Evolutionary conservation across 768 basidiomycete genomes (phyloP).

Genomic region (Boletus rubropictus): DNA sequence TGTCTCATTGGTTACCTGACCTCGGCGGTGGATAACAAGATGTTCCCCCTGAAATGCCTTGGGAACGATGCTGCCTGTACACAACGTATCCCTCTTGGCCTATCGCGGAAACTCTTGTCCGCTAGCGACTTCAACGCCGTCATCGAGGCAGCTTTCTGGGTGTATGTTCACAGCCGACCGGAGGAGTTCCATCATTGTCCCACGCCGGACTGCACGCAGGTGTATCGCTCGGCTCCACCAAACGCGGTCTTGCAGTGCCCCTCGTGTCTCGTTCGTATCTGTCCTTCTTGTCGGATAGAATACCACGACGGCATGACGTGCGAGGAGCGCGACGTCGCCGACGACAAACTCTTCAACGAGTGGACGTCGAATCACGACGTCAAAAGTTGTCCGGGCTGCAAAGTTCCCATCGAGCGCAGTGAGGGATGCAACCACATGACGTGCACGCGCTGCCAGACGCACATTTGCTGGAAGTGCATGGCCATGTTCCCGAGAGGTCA

Average conservation of each 20-base stretch:
- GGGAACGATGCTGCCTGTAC: constrained; percentile 58
- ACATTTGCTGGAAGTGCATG: constrained; percentile 79
- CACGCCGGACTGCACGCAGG: constrained; percentile 69
- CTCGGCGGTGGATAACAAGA: constrained; percentile 49
- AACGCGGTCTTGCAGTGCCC: constrained; percentile 61
- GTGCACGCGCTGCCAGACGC: constrained; percentile 67
- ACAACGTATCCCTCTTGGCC: constrained; percentile 47
- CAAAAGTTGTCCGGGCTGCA: constrained; percentile 71
- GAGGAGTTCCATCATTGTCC: constrained; percentile 71
- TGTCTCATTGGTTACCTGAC: constrained; percentile 58
- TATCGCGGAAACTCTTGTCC: constrained; percentile 47
- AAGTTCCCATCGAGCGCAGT: constrained; percentile 60
- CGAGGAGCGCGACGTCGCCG: constrained; percentile 46
- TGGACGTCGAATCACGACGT: constrained; percentile 64
- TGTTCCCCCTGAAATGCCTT: constrained; percentile 70
- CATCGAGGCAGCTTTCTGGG: constrained; percentile 53
- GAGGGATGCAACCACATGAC: constrained; percentile 83
- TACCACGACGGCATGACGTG: constrained; percentile 68
- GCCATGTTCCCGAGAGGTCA: constrained; percentile 61
- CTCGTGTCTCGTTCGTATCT: constrained; percentile 65
- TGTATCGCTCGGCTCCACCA: constrained; percentile 54
- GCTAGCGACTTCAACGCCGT: constrained; percentile 50
- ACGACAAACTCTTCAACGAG: constrained; percentile 51
- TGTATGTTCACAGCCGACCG: constrained; percentile 53
- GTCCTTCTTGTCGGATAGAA: constrained; percentile 53